A percentile compares a stretch with the other conserved stretches of the same genome.
Conservation (phyloP, 1,284 basidiomycete genomes). For the Somion occarium region DNA sequence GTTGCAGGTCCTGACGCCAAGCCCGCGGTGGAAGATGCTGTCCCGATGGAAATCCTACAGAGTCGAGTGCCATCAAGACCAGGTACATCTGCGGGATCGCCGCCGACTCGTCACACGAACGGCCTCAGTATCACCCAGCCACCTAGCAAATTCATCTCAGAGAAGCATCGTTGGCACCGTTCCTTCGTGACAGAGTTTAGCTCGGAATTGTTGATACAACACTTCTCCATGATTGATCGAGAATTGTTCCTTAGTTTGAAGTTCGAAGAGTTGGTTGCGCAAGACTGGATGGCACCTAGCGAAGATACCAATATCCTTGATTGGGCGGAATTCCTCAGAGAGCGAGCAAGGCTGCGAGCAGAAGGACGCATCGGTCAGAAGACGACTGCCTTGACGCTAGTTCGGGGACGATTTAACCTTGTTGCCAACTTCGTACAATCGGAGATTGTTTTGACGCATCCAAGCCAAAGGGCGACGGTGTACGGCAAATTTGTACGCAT, state of each 20-base stretch:
- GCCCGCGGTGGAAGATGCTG: constrained; percentile 52
- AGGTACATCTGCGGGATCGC: constrained; percentile 29
- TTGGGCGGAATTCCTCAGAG: constrained; percentile 80
- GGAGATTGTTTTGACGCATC: constrained; percentile 70
- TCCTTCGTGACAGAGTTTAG: constrained; percentile 63
- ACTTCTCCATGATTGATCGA: constrained; percentile 85
- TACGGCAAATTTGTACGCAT: constrained; percentile 82
- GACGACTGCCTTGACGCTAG: constrained; percentile 67
- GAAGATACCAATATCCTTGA: constrained; percentile 72
- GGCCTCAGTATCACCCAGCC: constrained; percentile 17
- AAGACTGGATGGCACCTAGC: constrained; percentile 55
- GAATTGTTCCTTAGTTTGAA: constrained; percentile 81
- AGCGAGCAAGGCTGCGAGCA: constrained; percentile 65
- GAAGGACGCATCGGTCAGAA: constrained; percentile 53
- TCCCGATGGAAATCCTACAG: constrained; percentile 62
- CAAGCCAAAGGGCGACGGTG: constrained; percentile 61
- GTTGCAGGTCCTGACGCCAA: constrained; percentile 38
- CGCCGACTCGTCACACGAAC: constrained; percentile 13
- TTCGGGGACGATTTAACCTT: constrained; percentile 86
- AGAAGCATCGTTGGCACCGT: constrained; percentile 40
- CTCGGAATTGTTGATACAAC: constrained; percentile 65
- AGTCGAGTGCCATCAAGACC: constrained; percentile 45
- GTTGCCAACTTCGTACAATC: constrained; percentile 80
- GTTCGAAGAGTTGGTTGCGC: constrained; percentile 78
- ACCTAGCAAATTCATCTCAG: constrained; percentile 17